These are phyloP conservation scores for Talaromyces piceae DNA, from an alignment of 2,329 filamentous ascomycete genomes.

Conservation along the genomic window DNA sequence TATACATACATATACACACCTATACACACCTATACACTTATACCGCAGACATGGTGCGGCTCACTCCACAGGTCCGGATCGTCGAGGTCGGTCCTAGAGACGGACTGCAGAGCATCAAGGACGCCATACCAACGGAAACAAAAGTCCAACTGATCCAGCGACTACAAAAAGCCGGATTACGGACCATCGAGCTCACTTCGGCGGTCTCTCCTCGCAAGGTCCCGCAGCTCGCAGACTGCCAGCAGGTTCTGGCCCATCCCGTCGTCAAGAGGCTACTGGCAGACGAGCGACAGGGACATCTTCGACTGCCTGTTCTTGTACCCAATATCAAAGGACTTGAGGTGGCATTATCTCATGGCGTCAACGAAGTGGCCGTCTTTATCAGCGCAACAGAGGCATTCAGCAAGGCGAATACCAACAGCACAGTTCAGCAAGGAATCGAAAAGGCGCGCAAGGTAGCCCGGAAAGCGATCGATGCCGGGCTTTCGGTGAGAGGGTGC, in stretches of 20 bases:
- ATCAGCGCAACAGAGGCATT: slow-evolving; percentile 37
- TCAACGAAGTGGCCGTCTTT: slow-evolving; percentile 36
- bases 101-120: slow-evolving; percentile 80
- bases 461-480: slow-evolving; percentile 18
- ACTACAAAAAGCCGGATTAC: slow-evolving; percentile 60
- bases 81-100: slow-evolving; percentile 81
- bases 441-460: slow-evolving; percentile 26
- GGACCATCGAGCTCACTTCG: slow-evolving; percentile 70
- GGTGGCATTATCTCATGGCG: slow-evolving; percentile 45
- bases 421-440: slow-evolving; percentile 32
- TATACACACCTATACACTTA: neutral
- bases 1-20: no score
- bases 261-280: slow-evolving; percentile 48
- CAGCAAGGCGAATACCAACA: slow-evolving; percentile 37
- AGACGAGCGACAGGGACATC: neutral
- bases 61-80: slow-evolving; percentile 43
- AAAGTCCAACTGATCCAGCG: slow-evolving; percentile 70
- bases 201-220: slow-evolving; percentile 82
- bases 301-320: slow-evolving; percentile 32
- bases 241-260: slow-evolving; percentile 15
- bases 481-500: slow-evolving; percentile 30
- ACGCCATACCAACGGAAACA: slow-evolving; percentile 58
- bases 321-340: slow-evolving; percentile 42
- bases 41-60: neutral
- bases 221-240: slow-evolving; percentile 56